phyloP scores from a whole-genome alignment of 2,329 filamentous ascomycete species.

The Xylaria sp. region DNA sequence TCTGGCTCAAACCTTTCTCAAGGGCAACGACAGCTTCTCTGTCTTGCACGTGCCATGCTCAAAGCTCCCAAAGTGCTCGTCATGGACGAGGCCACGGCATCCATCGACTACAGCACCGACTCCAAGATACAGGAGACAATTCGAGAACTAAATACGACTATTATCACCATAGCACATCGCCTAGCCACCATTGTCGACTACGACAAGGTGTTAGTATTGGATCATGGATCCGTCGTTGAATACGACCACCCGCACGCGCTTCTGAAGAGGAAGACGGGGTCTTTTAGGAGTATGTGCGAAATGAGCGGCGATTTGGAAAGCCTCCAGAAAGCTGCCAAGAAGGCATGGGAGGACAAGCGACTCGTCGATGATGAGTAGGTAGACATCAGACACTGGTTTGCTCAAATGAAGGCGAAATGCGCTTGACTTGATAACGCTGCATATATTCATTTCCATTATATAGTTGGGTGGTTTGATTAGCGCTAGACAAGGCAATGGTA shows the following conservation, averaged over 20 bases:
- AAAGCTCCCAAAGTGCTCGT: constrained; percentile 93
- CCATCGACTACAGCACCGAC: constrained; percentile 96
- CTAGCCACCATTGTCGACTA: constrained; percentile 98
- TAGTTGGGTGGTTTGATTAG: constrained; percentile 11
- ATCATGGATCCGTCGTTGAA: constrained; percentile 87
- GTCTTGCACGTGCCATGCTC: constrained; percentile 89
- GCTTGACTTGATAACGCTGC: not conserved
- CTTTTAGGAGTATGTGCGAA: constrained; percentile 72
- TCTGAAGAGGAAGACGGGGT: constrained; percentile 74
- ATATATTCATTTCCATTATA: constrained; percentile 21
- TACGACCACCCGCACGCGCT: constrained; percentile 90
- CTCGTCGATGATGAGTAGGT: constrained; percentile 53
- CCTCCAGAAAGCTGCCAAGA: constrained; percentile 65
- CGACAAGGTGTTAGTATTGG: constrained; percentile 94
- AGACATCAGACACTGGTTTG: constrained; percentile 6
- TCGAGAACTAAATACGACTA: constrained; percentile 90
- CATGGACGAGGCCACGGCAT: constrained; percentile 98
- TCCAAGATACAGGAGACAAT: constrained; percentile 97
- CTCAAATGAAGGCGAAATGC: not conserved
- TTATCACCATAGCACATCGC: constrained; percentile 95
- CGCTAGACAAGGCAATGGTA: not conserved
- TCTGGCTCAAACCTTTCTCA: constrained; percentile 95
- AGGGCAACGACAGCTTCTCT: constrained; percentile 93
- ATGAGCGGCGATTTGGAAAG: constrained; percentile 67
- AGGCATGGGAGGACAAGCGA: constrained; percentile 56